Conservation (phyloP, 768 basidiomycete genomes). For the Russula sp. region DNA sequence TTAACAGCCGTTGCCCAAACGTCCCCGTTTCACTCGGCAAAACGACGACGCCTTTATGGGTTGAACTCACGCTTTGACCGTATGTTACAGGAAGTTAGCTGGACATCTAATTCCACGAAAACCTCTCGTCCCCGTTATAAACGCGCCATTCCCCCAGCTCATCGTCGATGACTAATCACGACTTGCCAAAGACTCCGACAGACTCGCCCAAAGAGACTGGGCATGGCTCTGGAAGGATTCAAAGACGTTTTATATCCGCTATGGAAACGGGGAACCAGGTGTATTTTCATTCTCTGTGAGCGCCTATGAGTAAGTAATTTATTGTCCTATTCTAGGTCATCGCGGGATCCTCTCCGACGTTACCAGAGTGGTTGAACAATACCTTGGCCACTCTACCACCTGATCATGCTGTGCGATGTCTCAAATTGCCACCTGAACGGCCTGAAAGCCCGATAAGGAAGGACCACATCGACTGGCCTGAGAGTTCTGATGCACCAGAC, state of each 20-base stretch:
- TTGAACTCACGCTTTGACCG: constrained; percentile 62
- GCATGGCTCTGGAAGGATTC: constrained; percentile 36
- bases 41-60: constrained; percentile 48
- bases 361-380: constrained; percentile 56
- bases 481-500: constrained; percentile 1
- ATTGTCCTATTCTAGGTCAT: not conserved
- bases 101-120: constrained; percentile 33
- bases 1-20: constrained; percentile 2
- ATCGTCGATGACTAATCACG: constrained; percentile 45
- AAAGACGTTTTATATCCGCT: constrained; percentile 35
- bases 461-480: not conserved
- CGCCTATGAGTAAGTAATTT: constrained; percentile 2
- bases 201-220: constrained; percentile 31
- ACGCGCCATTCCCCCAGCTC: constrained; percentile 44
- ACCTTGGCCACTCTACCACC: constrained; percentile 49
- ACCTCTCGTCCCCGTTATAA: constrained; percentile 31
- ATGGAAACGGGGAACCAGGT: constrained; percentile 42
- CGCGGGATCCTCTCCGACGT: constrained; percentile 31
- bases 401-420: constrained; percentile 48
- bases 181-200: constrained; percentile 43
- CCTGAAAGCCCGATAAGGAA: not conserved
- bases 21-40: constrained; percentile 33
- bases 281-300: not conserved
- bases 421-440: constrained; percentile 32
- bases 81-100: constrained; percentile 61